Conservation (phyloP, 73 alveolate genomes). For the Paraurostyla sp. region DNA sequence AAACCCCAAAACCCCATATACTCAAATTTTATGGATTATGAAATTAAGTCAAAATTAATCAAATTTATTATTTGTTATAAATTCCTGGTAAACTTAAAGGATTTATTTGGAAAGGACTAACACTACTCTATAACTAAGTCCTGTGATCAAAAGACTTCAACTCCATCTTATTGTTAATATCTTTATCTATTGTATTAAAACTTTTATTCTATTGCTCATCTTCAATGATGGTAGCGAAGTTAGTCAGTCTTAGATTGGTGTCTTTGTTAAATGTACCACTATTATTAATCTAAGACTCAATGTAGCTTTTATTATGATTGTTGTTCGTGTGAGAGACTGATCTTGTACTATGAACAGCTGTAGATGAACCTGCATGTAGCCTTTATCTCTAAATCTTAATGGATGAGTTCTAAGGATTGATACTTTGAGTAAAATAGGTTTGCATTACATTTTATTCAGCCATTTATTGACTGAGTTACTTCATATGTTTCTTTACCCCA, state of each 20-base stretch:
- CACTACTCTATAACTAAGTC: neutral
- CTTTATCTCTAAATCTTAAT: neutral
- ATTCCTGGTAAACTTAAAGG: conserved; percentile 33
- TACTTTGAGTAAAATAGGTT: neutral
- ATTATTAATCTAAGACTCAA: too few species aligned
- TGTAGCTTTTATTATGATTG: conserved; percentile 1
- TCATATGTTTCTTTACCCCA: conserved; percentile 12
- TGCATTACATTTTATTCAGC: neutral
- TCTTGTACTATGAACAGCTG: neutral
- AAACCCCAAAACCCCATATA: too few species aligned
- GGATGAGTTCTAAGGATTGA: neutral
- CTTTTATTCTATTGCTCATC: too few species aligned
- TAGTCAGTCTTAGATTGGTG: too few species aligned
- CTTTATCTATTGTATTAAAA: too few species aligned
- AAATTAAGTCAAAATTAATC: too few species aligned
- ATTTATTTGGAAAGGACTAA: neutral
- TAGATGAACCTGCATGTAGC: neutral
- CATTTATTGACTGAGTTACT: neutral
- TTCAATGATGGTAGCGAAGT: too few species aligned
- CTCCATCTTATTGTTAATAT: neutral
- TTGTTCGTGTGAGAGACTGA: neutral
- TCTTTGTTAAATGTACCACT: too few species aligned
- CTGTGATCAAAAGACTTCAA: neutral
- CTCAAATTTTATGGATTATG: too few species aligned
- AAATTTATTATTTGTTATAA: neutral